phyloP scores from a whole-genome alignment of 106 monocot species.

The Acorus calamus region DNA sequence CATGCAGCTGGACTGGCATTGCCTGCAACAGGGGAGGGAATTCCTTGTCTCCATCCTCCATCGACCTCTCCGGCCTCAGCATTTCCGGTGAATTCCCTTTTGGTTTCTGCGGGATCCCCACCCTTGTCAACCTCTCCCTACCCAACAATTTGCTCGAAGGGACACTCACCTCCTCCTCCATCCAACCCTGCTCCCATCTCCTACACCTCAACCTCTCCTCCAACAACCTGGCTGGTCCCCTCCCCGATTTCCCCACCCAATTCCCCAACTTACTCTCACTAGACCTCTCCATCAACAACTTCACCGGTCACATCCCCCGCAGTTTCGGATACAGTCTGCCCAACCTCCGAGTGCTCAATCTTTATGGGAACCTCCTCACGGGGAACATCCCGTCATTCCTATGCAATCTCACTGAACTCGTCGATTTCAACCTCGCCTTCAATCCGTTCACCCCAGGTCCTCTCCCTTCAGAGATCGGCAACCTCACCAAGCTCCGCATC shows the following conservation, averaged over 20 bases:
- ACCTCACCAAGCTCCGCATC: constrained; percentile 29
- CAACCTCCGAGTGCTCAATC: constrained; percentile 17
- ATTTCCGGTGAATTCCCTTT: constrained; percentile 33
- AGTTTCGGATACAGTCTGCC: constrained; percentile 22
- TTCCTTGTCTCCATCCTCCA: background rate
- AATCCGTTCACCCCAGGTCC: constrained; percentile 21
- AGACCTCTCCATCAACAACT: constrained; percentile 42
- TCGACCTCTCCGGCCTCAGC: constrained; percentile 18
- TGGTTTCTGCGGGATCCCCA: constrained; percentile 23
- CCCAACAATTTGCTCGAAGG: constrained; percentile 27
- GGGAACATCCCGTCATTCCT: constrained; percentile 25
- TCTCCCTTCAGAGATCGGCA: constrained; percentile 33
- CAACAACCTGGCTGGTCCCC: constrained; percentile 26
- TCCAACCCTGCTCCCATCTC: constrained; percentile 24
- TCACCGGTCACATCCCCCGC: constrained; percentile 29
- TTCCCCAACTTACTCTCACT: constrained; percentile 13
- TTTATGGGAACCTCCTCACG: constrained; percentile 25
- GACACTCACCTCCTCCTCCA: constrained; percentile 3
- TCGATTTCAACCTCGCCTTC: constrained; percentile 30
- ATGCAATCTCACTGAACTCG: constrained; percentile 27
- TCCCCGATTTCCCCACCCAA: constrained; percentile 18
- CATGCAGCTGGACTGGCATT: constrained; percentile 44
- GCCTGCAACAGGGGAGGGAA: constrained; percentile 4
- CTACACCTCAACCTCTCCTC: constrained; percentile 21
- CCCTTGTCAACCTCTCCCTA: constrained; percentile 16